These are phyloP conservation scores for Saccharomycopsis hybrid DNA, from an alignment of 1,139 yeast genomes.

Conservation along the genomic window DNA sequence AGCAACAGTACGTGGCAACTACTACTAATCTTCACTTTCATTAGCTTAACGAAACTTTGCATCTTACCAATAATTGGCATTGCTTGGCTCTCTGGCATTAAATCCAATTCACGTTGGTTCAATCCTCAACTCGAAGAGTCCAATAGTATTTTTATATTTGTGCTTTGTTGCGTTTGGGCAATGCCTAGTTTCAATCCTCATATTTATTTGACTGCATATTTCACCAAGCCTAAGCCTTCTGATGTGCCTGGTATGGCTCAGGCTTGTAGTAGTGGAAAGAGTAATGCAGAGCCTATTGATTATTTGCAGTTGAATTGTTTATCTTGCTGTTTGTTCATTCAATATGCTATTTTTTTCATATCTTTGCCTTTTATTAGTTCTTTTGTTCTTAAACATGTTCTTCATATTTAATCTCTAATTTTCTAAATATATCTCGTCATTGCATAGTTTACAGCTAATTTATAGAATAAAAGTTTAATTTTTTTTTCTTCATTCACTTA, in stretches of 20 bases:
- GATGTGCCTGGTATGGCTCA: slow-evolving; percentile 29
- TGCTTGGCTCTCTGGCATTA: slow-evolving; percentile 36
- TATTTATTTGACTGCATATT: slow-evolving; percentile 66
- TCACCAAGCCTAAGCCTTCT: background rate
- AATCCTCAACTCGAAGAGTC: slow-evolving; percentile 24
- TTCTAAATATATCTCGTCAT: background rate
- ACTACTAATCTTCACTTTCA: background rate
- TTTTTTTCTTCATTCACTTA: too few species aligned
- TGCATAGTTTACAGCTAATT: background rate
- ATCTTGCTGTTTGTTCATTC: slow-evolving; percentile 7
- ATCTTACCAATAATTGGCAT: slow-evolving; percentile 46
- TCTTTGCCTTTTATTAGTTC: slow-evolving; percentile 15
- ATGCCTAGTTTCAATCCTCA: slow-evolving; percentile 70
- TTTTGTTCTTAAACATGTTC: slow-evolving; percentile 8
- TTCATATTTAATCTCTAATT: background rate
- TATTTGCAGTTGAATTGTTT: slow-evolving; percentile 9
- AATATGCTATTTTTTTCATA: slow-evolving; percentile 9
- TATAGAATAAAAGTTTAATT: background rate
- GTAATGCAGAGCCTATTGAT: background rate
- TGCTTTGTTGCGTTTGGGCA: slow-evolving; percentile 58
- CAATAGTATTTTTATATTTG: slow-evolving; percentile 47
- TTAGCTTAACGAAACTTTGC: slow-evolving; percentile 32
- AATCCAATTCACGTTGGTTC: slow-evolving; percentile 33
- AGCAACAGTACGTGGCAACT: background rate
- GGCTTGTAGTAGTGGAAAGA: slow-evolving; percentile 2